Evolutionary conservation across 1,284 basidiomycete species (phyloP), one percentile per base, ranked within the genome.

Genomic region (Tetrapyrgos nigripes): DNA sequence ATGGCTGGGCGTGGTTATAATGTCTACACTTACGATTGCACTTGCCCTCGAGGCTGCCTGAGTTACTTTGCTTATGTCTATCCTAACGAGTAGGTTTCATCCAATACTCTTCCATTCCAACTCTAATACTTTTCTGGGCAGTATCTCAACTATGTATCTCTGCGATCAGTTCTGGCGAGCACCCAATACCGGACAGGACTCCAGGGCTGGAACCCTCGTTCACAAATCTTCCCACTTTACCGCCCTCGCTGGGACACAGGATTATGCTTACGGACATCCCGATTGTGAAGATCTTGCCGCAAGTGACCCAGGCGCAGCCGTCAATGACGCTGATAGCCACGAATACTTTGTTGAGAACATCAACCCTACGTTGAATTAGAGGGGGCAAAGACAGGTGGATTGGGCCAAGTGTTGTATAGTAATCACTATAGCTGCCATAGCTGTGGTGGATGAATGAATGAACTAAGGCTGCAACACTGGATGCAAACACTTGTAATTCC

Each of bases 331-430:
- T 17, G 81, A 83, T 66, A 76, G 62, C 55, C 80, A 82, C 67
- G 82, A 84, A 66, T 83, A 83, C 71, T 83, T 82, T 61, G 78
- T 80, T 28, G 82, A 84, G 75, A 83, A 83, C 72, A n/a, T n/a
- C n/a, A 80, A 74, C 68, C 80, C 80, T 26, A 23, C 64, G 27
- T 67, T 66, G 10, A n/a, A n/a, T n/a, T n/a, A n/a, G n/a, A n/a
- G n/a, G n/a, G n/a, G n/a, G n/a, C n/a, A n/a, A n/a, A n/a, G n/a
- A n/a, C n/a, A n/a, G n/a, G n/a, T n/a, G n/a, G n/a, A n/a, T n/a
- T n/a, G n/a, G n/a, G n/a, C n/a, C n/a, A n/a, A n/a, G n/a, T n/a
- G n/a, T n/a, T n/a, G n/a, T n/a, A n/a, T n/a, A n/a, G n/a, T n/a
- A n/a, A n/a, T n/a, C n/a, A n/a, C n/a, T n/a, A n/a, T n/a, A n/a